Percentiles rank a stretch among this genome's conserved stretches.
phyloP scores from a whole-genome alignment of 2,329 filamentous ascomycete genomes.

The Calonectria naviculata region DNA sequence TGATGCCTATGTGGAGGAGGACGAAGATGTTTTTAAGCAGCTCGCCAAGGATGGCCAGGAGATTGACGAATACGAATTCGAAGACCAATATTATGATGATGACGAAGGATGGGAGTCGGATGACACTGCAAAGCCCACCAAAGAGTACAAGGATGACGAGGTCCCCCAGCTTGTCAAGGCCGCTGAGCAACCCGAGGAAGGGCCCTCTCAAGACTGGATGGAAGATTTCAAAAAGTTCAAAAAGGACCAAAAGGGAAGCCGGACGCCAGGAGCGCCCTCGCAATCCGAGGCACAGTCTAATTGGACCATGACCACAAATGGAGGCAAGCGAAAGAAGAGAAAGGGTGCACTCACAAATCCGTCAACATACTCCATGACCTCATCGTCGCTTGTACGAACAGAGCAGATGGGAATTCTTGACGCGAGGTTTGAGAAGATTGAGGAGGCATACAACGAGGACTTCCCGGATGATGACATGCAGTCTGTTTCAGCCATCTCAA shows the following conservation, averaged over 20 bases:
- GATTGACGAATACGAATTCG: slow-evolving; percentile 83
- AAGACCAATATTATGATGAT: slow-evolving; percentile 69
- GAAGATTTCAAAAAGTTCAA: slow-evolving; percentile 96
- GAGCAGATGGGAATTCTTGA: slow-evolving; percentile 89
- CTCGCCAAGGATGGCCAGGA: slow-evolving; percentile 78
- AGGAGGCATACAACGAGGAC: slow-evolving; percentile 76
- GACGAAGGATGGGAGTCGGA: slow-evolving; percentile 97
- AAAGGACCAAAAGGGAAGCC: slow-evolving; percentile 72
- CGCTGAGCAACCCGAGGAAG: slow-evolving; percentile 66
- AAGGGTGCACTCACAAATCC: slow-evolving; percentile 93
- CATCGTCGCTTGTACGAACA: slow-evolving; percentile 86
- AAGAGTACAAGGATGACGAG: slow-evolving; percentile 63
- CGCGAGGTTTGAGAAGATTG: slow-evolving; percentile 89
- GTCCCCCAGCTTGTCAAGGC: slow-evolving; percentile 61
- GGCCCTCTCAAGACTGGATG: slow-evolving; percentile 84
- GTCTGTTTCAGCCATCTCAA: slow-evolving; percentile 71
- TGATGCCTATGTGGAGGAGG: slow-evolving; percentile 90
- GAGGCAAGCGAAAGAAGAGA: slow-evolving; percentile 89
- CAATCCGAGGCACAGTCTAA: slow-evolving; percentile 76
- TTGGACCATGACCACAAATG: slow-evolving; percentile 81
- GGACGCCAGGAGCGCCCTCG: slow-evolving; percentile 53
- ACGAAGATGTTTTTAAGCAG: slow-evolving; percentile 86
- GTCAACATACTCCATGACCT: slow-evolving; percentile 92
- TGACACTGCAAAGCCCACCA: slow-evolving; percentile 82
- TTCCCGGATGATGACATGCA: slow-evolving; percentile 59